These are phyloP conservation scores for Mycena olivaceomarginata DNA, from an alignment of 768 basidiomycete genomes.

Conservation along the genomic window DNA sequence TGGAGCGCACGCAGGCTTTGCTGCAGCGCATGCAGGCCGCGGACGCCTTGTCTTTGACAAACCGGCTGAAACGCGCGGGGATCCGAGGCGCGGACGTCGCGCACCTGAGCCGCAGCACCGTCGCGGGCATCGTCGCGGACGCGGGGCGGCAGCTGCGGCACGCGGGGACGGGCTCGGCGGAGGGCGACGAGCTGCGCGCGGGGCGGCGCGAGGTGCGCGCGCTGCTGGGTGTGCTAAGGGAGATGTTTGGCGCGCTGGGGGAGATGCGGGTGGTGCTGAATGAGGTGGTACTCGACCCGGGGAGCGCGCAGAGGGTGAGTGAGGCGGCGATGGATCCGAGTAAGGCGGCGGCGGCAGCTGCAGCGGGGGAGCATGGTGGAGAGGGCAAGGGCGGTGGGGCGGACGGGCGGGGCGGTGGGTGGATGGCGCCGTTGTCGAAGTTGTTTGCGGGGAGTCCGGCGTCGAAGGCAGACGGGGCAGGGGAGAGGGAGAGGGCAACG, in stretches of 20 bases:
- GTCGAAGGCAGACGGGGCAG: constrained; percentile 41
- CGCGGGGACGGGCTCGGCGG: constrained; percentile 63
- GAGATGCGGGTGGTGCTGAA: constrained; percentile 90
- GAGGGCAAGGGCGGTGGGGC: constrained; percentile 37
- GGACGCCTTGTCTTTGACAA: constrained; percentile 91
- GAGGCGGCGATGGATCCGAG: constrained; percentile 80
- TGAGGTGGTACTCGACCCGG: constrained; percentile 92
- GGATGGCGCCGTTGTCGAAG: constrained; percentile 93
- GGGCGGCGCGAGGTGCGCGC: constrained; percentile 87
- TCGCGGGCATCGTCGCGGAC: constrained; percentile 85
- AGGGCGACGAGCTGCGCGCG: constrained; percentile 84
- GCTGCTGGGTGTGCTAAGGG: constrained; percentile 90
- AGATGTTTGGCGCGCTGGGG: constrained; percentile 89
- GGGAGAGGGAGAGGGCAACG: constrained; percentile 43
- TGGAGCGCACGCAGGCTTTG: constrained; percentile 67
- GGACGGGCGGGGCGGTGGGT: constrained; percentile 65
- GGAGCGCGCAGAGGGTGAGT: constrained; percentile 81
- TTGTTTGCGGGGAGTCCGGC: constrained; percentile 70
- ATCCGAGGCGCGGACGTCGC: constrained; percentile 90
- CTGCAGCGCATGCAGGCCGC: constrained; percentile 73
- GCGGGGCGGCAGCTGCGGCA: constrained; percentile 86
- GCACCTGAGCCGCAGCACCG: constrained; percentile 89
- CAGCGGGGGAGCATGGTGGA: constrained; percentile 53
- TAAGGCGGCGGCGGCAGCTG: constrained; percentile 65
- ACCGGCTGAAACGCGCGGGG: constrained; percentile 93